Evolutionary conservation across 331 rosid species (phyloP).

Genomic region (Quercus tomentella): DNA sequence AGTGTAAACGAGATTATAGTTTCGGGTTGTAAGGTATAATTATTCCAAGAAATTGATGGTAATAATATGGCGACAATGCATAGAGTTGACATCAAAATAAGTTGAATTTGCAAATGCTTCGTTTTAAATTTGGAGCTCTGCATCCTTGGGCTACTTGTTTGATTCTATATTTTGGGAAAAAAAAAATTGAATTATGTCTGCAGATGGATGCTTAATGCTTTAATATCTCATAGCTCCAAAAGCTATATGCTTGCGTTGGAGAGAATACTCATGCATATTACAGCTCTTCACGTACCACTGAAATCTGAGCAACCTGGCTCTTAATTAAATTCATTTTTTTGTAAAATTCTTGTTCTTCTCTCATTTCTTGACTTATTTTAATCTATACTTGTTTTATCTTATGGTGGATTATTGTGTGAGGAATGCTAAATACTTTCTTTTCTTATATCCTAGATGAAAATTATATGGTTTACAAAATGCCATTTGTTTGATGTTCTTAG

Average conservation of each 20-base stretch:
- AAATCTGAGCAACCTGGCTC: no score
- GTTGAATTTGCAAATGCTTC: not conserved
- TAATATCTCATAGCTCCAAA: slow-evolving; percentile 80
- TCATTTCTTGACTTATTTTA: no score
- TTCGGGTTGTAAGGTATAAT: no score
- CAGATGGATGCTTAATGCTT: slow-evolving; percentile 74
- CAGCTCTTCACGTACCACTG: slow-evolving; percentile 56
- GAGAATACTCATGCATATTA: slow-evolving; percentile 96
- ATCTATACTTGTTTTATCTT: no score
- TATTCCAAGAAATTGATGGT: not conserved
- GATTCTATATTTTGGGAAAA: not conserved
- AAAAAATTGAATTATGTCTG: not conserved
- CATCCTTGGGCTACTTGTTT: not conserved
- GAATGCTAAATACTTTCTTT: no score
- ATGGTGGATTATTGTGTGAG: no score
- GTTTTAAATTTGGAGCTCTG: not conserved
- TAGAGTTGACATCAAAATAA: not conserved
- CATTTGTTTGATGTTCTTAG: no score
- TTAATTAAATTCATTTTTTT: no score
- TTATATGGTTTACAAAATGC: no score
- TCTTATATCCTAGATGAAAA: no score
- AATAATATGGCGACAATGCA: not conserved
- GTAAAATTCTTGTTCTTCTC: no score
- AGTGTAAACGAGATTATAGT: no score
- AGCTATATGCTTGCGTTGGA: slow-evolving; percentile 95